Base-by-base conservation (phyloP, 441 rosid species). In the Gossypium trilobum region DNA sequence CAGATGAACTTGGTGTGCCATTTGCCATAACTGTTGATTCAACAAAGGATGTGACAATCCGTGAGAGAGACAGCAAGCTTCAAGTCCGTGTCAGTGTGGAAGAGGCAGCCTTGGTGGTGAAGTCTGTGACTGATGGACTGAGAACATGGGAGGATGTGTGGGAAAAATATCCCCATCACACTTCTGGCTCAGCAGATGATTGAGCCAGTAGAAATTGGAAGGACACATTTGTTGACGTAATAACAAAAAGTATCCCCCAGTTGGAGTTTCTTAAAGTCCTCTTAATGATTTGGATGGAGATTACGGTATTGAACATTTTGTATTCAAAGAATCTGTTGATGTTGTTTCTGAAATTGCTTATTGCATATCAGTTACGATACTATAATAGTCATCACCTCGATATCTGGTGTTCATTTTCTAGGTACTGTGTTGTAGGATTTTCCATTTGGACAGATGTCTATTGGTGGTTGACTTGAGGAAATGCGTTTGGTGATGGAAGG, bases 61-160 rank as follows among this genome's bases (percentile, higher is more conserved):
- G 92, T 20, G 95, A 90, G 80, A 79, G 89, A 70, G 95, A 90
- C 66, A 88, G 91, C 87, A 87, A 85, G 86, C 88, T 88, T 76
- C 95, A 90, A 78, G 82, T 88, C 51, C 87, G 93, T 5, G 89
- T 88, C 2, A 70, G 33, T 0, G 83, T 85, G 71, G 85, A 77
- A 54, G 88, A 85, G 55, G 90, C 80, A 10, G 91, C 88, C 23
- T 14, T 77, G 16, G 87, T 85, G 64, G 79, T 90, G 65, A 87
- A 81, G 80, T 84, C 79, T 5, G 82, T 88, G 33, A 77, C 82
- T 0, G 91, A 90, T 16, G 93, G 91, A 48, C 88, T 13, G 16
- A 82, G 54, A 54, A 84, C 88, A n/a, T 88, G 95, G 92, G 79
- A 78, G 0, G 82, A 85, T 59, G 83, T 82, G 25, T 90, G 92